Percentiles rank a stretch among this genome's conserved stretches.
Conservation (phyloP, 768 basidiomycete species). For the Tulasnella sp. region DNA sequence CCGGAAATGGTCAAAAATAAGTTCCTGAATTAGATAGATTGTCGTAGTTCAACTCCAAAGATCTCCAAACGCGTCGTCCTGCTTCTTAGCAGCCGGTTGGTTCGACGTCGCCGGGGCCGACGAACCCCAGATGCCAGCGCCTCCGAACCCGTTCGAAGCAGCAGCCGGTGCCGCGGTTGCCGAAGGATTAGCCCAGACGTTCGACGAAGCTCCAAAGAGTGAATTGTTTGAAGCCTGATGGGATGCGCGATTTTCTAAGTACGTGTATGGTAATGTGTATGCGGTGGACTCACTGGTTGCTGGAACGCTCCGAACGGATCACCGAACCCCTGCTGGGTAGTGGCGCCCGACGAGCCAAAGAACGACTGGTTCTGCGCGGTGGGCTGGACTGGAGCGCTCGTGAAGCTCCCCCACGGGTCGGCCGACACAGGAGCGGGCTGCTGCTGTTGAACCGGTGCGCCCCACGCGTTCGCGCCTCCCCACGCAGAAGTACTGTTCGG, state of each 20-base stretch:
- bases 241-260: background rate
- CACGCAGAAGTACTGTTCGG: conserved; percentile 44
- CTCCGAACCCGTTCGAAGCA: background rate
- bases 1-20: background rate
- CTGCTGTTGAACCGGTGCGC: conserved; percentile 16
- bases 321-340: background rate
- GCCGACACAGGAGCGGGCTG: conserved; percentile 20
- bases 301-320: background rate
- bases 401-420: conserved; percentile 9
- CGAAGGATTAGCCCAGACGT: background rate
- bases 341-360: background rate
- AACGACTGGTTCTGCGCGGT: background rate
- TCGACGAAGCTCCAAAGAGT: background rate
- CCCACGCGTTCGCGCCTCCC: conserved; percentile 54
- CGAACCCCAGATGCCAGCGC: background rate
- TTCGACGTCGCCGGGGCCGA: background rate
- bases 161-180: background rate
- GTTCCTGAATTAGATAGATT: background rate
- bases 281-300: background rate
- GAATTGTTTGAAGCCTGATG: background rate
- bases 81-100: conserved; percentile 33
- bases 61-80: conserved; percentile 69
- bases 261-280: too few species aligned
- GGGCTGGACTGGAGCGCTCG: background rate
- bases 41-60: conserved; percentile 37